Percentiles rank a stretch among this genome's conserved stretches.
Evolutionary conservation across 2,329 filamentous ascomycete genomes (phyloP).

Genomic region (Didymella exigua): DNA sequence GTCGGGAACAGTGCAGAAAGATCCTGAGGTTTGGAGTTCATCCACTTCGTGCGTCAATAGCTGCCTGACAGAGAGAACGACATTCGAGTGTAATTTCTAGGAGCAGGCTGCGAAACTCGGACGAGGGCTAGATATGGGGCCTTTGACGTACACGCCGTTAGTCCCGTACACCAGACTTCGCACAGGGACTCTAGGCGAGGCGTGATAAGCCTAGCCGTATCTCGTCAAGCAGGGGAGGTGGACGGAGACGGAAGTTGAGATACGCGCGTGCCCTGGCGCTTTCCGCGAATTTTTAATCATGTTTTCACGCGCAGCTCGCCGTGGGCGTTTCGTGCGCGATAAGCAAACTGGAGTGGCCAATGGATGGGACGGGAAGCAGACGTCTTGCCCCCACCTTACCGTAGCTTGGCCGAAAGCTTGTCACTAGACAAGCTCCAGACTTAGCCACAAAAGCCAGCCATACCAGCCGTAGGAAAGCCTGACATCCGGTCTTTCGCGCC

Average conservation of each 20-base stretch:
- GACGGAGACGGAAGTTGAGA: background rate
- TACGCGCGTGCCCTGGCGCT: slow-evolving; percentile 1
- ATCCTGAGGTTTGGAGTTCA: background rate
- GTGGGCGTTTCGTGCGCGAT: background rate
- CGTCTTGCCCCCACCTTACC: background rate
- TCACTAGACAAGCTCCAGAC: background rate
- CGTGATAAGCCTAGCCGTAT: slow-evolving; percentile 2
- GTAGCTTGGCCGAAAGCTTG: background rate
- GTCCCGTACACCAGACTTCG: background rate
- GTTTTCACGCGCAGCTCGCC: background rate
- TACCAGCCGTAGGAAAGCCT: background rate
- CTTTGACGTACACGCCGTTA: background rate
- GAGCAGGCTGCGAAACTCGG: background rate
- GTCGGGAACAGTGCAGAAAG: background rate
- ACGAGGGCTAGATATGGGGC: background rate
- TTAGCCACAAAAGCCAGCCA: background rate
- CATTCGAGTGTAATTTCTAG: background rate
- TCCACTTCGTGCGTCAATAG: background rate
- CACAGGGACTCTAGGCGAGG: background rate
- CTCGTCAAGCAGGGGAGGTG: background rate
- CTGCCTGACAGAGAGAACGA: background rate
- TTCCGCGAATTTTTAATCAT: background rate
- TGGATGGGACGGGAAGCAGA: background rate
- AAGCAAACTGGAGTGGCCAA: background rate
- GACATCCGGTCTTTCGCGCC: background rate